Evolutionary conservation across 179 eudicot species (phyloP), one percentile per base, ranked within the genome.

Genomic region (Nepenthes alata): DNA sequence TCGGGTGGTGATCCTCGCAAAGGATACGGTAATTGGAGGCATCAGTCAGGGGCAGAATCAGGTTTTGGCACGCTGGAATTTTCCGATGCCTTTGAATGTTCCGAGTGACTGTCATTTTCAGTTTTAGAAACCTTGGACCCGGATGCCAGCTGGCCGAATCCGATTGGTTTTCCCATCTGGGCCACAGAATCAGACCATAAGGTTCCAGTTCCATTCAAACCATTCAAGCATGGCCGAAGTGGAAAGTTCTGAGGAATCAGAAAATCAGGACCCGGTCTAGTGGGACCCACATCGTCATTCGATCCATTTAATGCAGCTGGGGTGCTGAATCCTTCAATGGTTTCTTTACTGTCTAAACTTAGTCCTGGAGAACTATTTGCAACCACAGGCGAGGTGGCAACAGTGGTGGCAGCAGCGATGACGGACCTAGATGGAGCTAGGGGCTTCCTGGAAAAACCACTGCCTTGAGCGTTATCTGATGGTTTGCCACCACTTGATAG

Each of bases 121-220:
- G 54, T 69, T 66, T 49, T 72, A 11, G 75, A 58, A 16, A 36
- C n/a, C 41, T 62, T 58, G 48, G 35, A 44, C 44, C 34, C 50
- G 36, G 56, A 16, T 8, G 77, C 25, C 25, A 25, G 72, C 39
- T 53, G 58, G 5, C 55, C 57, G 54, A 66, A 9, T 53, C 64
- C 79, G 16, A 45, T 71, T 60, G 64, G 61, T 71, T 75, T 75
- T 8, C 78, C 72, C 65, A 63, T 38, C 49, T 67, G 69, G 44
- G 75, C 68, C 5, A 64, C 57, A 59, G 63, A 39, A 59, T 57
- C 64, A 37, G 57, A 66, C 63, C 75, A 67, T 34, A 67, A 57
- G 63, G 70, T 71, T 25, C 72, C 67, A 57, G n/a, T n/a, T 37
- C 72, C 67, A 57, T 71, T 71, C 35, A 60, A 34, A 25, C 79